These are phyloP conservation scores for Camelina laxa DNA, from an alignment of 345 rosid genomes.

Conservation along the genomic window DNA sequence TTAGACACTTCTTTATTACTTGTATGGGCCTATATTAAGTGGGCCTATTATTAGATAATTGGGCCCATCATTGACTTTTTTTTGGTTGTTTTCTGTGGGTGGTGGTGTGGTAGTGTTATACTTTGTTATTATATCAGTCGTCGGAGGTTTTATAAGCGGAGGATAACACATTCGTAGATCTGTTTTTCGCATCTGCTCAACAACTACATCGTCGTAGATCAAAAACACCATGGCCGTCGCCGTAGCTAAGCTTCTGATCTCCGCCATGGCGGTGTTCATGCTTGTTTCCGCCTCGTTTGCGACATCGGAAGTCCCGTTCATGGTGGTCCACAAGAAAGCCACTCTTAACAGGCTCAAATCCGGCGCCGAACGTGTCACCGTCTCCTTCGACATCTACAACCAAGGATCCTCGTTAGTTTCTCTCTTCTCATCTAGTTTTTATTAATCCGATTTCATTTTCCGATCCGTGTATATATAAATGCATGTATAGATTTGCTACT, in stretches of 20 bases:
- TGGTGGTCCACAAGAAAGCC: conserved; percentile 94
- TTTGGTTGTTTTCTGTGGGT: background rate
- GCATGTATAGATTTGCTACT: conserved; percentile 15
- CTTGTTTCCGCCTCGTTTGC: conserved; percentile 60
- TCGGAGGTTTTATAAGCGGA: conserved; percentile 35
- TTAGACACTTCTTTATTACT: background rate
- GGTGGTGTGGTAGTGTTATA: conserved; percentile 1
- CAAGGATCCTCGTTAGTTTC: conserved; percentile 86
- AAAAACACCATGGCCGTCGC: conserved; percentile 35
- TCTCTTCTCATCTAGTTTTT: background rate
- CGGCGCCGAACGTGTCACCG: conserved; percentile 84
- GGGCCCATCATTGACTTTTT: conserved; percentile 41
- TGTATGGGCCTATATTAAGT: conserved; percentile 12
- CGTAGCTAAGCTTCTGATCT: conserved; percentile 44
- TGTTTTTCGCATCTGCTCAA: conserved; percentile 29
- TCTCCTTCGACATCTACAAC: conserved; percentile 85
- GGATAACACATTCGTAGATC: conserved; percentile 42
- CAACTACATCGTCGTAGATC: background rate
- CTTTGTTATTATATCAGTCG: conserved; percentile 14
- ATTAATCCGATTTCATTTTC: conserved; percentile 16
- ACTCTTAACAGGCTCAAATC: conserved; percentile 77
- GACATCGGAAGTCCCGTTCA: conserved; percentile 79
- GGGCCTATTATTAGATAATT: conserved; percentile 13
- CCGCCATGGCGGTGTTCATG: conserved; percentile 48
- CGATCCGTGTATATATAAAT: conserved; percentile 17